A percentile compares a stretch with the other conserved stretches of the same genome.
phyloP scores from a whole-genome alignment of 495 filamentous ascomycete genomes.

The Penicillium herquei region DNA sequence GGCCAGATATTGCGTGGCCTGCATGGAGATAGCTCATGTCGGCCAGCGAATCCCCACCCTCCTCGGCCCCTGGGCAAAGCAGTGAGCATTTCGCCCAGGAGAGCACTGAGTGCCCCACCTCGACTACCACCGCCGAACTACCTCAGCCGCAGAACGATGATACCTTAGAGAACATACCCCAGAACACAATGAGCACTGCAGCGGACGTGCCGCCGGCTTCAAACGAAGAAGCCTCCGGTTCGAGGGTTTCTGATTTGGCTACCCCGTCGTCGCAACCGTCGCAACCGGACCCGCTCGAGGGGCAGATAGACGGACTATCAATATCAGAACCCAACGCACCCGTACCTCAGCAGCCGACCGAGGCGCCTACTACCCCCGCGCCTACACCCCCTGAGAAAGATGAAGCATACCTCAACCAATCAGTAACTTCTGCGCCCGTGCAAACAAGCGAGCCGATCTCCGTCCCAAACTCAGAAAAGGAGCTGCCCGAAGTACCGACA shows the following conservation, averaged over 20 bases:
- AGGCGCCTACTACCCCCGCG: slow-evolving; percentile 20
- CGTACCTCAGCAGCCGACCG: slow-evolving; percentile 5
- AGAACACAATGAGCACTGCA: slow-evolving; percentile 18
- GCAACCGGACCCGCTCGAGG: slow-evolving; percentile 28
- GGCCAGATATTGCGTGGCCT: slow-evolving; percentile 50
- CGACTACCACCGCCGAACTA: slow-evolving; percentile 9
- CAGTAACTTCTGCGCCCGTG: slow-evolving; percentile 60
- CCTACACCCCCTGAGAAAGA: slow-evolving; percentile 49
- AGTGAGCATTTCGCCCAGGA: slow-evolving; percentile 22
- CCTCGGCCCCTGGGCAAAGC: slow-evolving; percentile 27
- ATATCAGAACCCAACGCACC: slow-evolving; percentile 25
- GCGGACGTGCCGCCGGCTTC: slow-evolving; percentile 2
- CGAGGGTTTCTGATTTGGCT: slow-evolving; percentile 9
- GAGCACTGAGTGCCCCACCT: slow-evolving; percentile 8
- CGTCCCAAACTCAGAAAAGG: slow-evolving; percentile 23
- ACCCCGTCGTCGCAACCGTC: slow-evolving; percentile 6
- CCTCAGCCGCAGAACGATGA: slow-evolving; percentile 25
- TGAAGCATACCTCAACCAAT: slow-evolving; percentile 57
- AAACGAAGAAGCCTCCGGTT: slow-evolving; percentile 3
- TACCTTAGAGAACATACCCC: slow-evolving; percentile 4
- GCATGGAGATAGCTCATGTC: slow-evolving; percentile 42
- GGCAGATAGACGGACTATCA: slow-evolving; percentile 36
- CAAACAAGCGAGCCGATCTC: slow-evolving; percentile 42
- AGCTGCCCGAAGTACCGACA: slow-evolving; percentile 58
- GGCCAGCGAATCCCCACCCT: slow-evolving; percentile 28